Evolutionary conservation across 2,329 filamentous ascomycete species (phyloP), one percentile per base, ranked within the genome.

Genomic region (Boeremia lycopersici): DNA sequence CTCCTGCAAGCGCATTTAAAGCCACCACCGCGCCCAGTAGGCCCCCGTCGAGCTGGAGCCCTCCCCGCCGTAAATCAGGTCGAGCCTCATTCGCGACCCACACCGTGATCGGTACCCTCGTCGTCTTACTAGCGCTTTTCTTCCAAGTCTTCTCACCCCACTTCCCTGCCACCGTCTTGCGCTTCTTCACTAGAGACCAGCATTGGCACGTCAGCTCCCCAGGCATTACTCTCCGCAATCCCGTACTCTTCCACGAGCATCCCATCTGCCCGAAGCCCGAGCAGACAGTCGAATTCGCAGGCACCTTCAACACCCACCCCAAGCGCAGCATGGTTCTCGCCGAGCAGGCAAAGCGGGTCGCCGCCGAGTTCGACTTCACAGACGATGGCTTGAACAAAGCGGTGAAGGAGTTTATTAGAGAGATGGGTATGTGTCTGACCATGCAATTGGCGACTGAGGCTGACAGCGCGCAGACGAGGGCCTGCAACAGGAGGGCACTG

Each of bases 331-430:
- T 82, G 79, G 74, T 74, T 51, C 73, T 88, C 56, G 75, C 84
- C 62, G 83, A 87, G 59, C 89, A 93, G 77, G 91, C 92, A 56
- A 87, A 87, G 82, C 86, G 85, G 71, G 86, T 97, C 69, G 89
- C 90, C 68, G 85, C 85, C 65, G 86, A 95, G 76, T 98, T 98
- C 78, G 90, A 96, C 49, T 93, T 93, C 77, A 82, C 86, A 57
- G 83, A 91, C 67, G 85, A 87, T 48, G 84, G 92, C 76, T 84
- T 97, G 70, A 91, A 91, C 74, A 85, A 83, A 68, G 90, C 87
- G 62, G 92, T 96, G 58, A 81, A 86, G 61, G 92, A 96, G 75
- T 99, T 96, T 72, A 84, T 97, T 62, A 81, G 82, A 57, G 87
- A 98, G 79, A 93, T 97, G 88, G 81, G 89, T 86, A 65, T 36